Conservation (phyloP, 768 basidiomycete genomes). For the Russula sp. region DNA sequence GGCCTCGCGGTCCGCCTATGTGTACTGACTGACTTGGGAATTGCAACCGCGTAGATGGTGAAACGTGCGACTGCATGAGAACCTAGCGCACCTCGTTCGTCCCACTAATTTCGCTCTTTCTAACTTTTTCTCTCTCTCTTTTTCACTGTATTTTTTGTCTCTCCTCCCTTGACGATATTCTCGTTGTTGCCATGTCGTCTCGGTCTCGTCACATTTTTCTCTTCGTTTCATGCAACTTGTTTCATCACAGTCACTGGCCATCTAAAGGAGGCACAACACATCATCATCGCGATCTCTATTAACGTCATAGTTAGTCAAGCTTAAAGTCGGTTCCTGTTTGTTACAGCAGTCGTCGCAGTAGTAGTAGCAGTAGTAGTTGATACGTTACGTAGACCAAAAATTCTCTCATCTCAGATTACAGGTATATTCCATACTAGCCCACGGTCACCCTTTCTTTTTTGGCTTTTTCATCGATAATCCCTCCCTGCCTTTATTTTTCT, state of each 20-base stretch:
- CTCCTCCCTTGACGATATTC: conserved; percentile 18
- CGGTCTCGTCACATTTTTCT: conserved; percentile 15
- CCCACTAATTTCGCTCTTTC: neutral
- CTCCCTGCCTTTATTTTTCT: neutral
- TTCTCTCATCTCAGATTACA: conserved; percentile 20
- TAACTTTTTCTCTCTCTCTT: neutral
- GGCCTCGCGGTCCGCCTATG: conserved; percentile 9
- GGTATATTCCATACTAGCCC: conserved; percentile 25
- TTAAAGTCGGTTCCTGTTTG: conserved; percentile 18
- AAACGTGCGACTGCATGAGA: conserved; percentile 59
- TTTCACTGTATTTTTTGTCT: conserved; percentile 3
- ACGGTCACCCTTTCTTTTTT: conserved; percentile 24
- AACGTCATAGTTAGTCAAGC: conserved; percentile 28
- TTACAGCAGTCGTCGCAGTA: conserved; percentile 18
- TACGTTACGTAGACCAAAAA: conserved; percentile 25
- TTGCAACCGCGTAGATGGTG: conserved; percentile 54
- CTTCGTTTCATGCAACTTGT: conserved; percentile 18
- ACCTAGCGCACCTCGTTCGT: neutral
- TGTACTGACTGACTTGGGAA: neutral
- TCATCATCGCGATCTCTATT: conserved; percentile 30
- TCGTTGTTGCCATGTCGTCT: conserved; percentile 27
- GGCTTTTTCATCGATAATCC: neutral
- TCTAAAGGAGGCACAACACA: conserved; percentile 70
- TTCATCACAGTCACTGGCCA: conserved; percentile 41
- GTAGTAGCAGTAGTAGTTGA: conserved; percentile 25